Base-by-base conservation (phyloP, 768 basidiomycete genomes). In the Auricularia sp. region DNA sequence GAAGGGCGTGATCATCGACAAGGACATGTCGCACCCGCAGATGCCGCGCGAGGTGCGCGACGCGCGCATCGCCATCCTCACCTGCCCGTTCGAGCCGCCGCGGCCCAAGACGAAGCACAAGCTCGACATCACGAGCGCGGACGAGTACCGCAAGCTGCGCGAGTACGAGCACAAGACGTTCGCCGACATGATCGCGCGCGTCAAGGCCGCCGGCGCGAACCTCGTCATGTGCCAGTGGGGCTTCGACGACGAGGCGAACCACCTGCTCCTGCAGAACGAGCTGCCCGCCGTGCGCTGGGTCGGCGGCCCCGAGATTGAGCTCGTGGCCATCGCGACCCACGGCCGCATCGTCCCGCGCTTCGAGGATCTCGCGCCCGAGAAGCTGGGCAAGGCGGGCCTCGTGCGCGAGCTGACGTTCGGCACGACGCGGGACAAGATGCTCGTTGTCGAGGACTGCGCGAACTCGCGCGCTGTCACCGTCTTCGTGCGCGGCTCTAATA, bases 211-310 rank as follows among this genome's bases (percentile, higher is more conserved):
- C 16, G 97, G 97, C 43, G 96, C 97, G 14, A 99, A 99, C 76
- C 77, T 99, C 66, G 97, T 99, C 68, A 98, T 99, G 70, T 99
- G 97, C 76, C 97, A 99, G 74, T 99, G 97, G 97, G 97, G 97
- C 66, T 99, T 99, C 72, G 97, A 99, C 73, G 97, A 99, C 72
- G 97, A 99, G 77, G 97, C 97, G 54, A 99, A 99, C 73, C 97
- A 98, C 74, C 69, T 98, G 70, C 76, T 99, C 68, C 93, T 98
- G 92, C 94, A 97, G 79, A 98, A 98, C 70, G 92, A 95, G 14
- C 81, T 99, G 42, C 97, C 97, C 53, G 91, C 97, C 35, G 96
- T 98, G 36, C 84, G 97, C 73, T 98, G 97, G 97, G 97, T 99
- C 64, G 97, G 97, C 66, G 97, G 97, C 29, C 97, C 97, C 3